These are phyloP conservation scores for Ceriops zippeliana DNA, from an alignment of 345 rosid genomes.

Conservation along the genomic window DNA sequence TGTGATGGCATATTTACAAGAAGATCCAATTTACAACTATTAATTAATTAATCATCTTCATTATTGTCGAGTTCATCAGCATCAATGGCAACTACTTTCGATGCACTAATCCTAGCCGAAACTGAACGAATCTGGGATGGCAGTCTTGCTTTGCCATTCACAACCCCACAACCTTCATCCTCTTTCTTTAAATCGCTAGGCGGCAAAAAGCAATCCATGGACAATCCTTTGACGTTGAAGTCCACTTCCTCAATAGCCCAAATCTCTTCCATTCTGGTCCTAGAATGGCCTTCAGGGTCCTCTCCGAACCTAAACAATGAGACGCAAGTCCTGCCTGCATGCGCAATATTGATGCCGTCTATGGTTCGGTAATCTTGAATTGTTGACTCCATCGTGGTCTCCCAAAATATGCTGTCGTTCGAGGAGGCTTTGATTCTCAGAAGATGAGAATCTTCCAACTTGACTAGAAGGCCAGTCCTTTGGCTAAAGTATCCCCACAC, in stretches of 20 bases:
- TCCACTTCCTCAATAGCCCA: conserved; percentile 93
- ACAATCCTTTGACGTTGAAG: conserved; percentile 82
- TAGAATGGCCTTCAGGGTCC: conserved; percentile 51
- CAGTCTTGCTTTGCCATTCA: conserved; percentile 31
- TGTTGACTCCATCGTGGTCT: conserved; percentile 81
- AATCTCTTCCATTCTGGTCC: conserved; percentile 86
- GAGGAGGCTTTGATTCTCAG: conserved; percentile 56
- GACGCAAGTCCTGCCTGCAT: conserved; percentile 61
- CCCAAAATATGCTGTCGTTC: conserved; percentile 66
- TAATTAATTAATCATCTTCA: conserved; percentile 24
- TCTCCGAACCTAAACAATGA: conserved; percentile 70
- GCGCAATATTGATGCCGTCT: conserved; percentile 84
- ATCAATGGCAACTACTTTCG: conserved; percentile 60
- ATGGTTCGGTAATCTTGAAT: conserved; percentile 68
- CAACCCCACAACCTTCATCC: conserved; percentile 42
- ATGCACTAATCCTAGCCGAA: conserved; percentile 48
- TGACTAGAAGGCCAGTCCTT: conserved; percentile 74
- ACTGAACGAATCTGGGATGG: conserved; percentile 47
- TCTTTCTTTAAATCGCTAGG: conserved; percentile 80
- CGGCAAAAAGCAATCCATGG: conserved; percentile 85
- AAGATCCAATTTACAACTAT: not conserved
- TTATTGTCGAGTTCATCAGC: conserved; percentile 32
- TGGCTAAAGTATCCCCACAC: conserved; percentile 94
- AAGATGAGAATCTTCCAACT: conserved; percentile 76
- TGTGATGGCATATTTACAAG: too few relatives aligned